phyloP scores from a whole-genome alignment of 2,329 filamentous ascomycete species.

The Beauveria medogensis region DNA sequence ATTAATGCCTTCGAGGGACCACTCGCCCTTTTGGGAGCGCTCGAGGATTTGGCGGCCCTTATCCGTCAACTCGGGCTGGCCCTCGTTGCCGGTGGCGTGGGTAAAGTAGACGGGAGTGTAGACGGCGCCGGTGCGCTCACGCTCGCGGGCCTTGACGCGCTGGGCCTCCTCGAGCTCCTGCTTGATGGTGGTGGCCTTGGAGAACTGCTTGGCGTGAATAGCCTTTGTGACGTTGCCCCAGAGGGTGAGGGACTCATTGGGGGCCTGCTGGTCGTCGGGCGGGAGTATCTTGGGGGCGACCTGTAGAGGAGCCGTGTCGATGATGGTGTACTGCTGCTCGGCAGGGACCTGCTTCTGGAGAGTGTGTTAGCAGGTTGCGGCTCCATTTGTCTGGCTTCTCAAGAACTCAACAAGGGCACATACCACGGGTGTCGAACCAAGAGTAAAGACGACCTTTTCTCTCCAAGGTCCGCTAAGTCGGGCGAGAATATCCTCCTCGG shows the following conservation, averaged over 20 bases:
- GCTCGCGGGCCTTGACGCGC: constrained; percentile 72
- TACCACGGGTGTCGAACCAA: constrained; percentile 55
- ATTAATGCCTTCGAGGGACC: constrained; percentile 38
- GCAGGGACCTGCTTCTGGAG: constrained; percentile 34
- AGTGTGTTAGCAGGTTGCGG: neutral
- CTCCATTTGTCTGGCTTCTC: no score
- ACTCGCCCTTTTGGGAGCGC: constrained; percentile 44
- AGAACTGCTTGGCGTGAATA: constrained; percentile 75
- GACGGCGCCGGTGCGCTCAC: constrained; percentile 58
- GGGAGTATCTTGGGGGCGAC: constrained; percentile 75
- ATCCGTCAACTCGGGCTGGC: constrained; percentile 47
- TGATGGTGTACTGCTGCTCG: constrained; percentile 64
- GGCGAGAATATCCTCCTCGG: constrained; percentile 74
- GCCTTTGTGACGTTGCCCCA: constrained; percentile 85
- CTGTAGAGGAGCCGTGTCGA: constrained; percentile 78
- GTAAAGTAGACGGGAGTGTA: constrained; percentile 90
- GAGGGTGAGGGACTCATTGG: constrained; percentile 81
- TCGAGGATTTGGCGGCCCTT: constrained; percentile 44
- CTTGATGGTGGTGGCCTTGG: constrained; percentile 77
- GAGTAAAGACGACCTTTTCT: constrained; percentile 54
- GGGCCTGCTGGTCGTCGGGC: constrained; percentile 67
- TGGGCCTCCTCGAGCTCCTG: constrained; percentile 87
- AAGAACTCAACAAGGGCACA: constrained; percentile 23
- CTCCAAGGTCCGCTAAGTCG: constrained; percentile 84
- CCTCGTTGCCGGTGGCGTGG: constrained; percentile 46